Conservation (phyloP, 345 rosid species). For the Cardiospermum halicacabum region DNA sequence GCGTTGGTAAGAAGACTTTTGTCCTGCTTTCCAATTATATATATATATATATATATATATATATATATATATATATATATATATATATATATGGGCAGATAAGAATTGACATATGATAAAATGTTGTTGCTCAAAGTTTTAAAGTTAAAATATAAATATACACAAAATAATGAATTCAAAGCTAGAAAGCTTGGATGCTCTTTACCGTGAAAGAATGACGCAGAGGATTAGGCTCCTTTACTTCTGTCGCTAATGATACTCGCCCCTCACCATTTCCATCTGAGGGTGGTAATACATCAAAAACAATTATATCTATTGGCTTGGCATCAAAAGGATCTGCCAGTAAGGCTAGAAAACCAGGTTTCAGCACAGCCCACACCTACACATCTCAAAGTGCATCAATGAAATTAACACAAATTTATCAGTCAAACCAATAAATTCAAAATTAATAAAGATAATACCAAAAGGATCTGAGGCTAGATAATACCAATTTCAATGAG, state of each 20-base stretch:
- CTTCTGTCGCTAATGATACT: slow-evolving; percentile 74
- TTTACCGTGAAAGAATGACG: slow-evolving; percentile 91
- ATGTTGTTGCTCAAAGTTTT: not conserved
- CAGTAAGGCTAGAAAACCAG: slow-evolving; percentile 91
- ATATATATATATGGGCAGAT: not conserved
- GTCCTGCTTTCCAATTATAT: too few relatives aligned
- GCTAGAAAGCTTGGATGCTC: not conserved
- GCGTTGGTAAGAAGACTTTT: not conserved
- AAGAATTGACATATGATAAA: not conserved
- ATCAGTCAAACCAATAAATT: not conserved
- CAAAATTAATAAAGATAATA: too few relatives aligned
- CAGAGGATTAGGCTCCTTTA: slow-evolving; percentile 86
- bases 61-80: too few relatives aligned
- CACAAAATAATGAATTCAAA: not conserved
- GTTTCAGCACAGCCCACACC: slow-evolving; percentile 99
- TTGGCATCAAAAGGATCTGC: slow-evolving; percentile 83
- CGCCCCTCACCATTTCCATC: slow-evolving; percentile 79
- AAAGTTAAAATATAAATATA: not conserved
- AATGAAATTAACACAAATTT: not conserved
- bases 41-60: too few relatives aligned
- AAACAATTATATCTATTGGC: slow-evolving; percentile 84
- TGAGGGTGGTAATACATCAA: slow-evolving; percentile 86
- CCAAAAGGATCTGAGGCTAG: too few relatives aligned
- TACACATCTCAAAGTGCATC: slow-evolving; percentile 26
- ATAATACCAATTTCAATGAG: too few relatives aligned